Evolutionary conservation across 345 rosid genomes (phyloP), one percentile per base, ranked within the genome.

Genomic region (Populus ilicifolia): DNA sequence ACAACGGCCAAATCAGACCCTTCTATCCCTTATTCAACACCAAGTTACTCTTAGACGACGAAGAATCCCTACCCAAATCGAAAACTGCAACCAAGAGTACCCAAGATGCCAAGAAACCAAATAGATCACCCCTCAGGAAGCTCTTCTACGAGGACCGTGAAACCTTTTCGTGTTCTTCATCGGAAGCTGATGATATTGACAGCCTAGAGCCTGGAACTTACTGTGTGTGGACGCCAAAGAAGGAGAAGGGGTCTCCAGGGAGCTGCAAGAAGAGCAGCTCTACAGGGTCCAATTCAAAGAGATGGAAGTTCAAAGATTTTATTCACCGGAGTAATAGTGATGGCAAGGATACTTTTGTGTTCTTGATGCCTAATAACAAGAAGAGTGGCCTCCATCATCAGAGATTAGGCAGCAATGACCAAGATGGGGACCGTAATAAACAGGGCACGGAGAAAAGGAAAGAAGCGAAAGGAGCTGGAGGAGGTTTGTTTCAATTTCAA

Each of bases 141-240:
- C 87, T 91, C 5, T 77, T 94, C 80, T 85, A 79, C 80, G 86
- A 89, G 18, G 97, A 94, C 0, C 88, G 87, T 2, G 90, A 89
- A 65, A 69, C 85, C 75, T 14, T 86, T 64, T 85, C 90, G 20
- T 81, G 85, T 20, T 84, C 87, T 0, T 87, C 92, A 35, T 90
- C 91, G 17, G 88, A 87, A 35, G 89, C 89, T 0, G 97, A 87
- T 43, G 97, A 92, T 23, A 77, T 90, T 0, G 86, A 84, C 25
- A 83, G 86, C 5, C 67, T 88, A 33, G 72, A 88, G 8, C 84
- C 90, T 1, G 94, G 84, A 14, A 82, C 73, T 25, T 92, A 90
- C 83, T 94, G 98, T 79, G 90, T 83, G 1, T 94, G 98, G 98
- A 82, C 77, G 29, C 94, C 97, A 0, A 89, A 86, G 48, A 75